Base-by-base conservation (phyloP, 352 stramenopile species). In the Globisporangium barbulae region DNA sequence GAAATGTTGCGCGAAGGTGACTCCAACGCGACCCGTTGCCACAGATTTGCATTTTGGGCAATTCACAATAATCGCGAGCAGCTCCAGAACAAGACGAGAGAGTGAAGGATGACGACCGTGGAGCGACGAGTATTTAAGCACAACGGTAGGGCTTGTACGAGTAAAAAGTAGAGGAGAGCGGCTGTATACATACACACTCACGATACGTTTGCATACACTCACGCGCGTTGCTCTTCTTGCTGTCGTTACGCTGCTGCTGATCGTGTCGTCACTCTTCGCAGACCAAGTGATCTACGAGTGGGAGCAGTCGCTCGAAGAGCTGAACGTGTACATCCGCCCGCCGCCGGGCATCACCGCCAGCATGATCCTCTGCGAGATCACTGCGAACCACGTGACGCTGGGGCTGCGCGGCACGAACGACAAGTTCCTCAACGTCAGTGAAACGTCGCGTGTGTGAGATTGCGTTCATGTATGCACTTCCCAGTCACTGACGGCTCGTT, bases 241-340 rank as follows among this genome's bases (percentile, higher is more conserved):
- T 5, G 39, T 45, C 12, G 39, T 21, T 35, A 2, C 17, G 48
- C 22, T 41, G 12, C 31, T 55, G 28, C 12, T 35, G 49, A 10
- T 41, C 30, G 8, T 57, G 28, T 28, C 21, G 22, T 25, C 4
- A 33, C 35, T 8, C 35, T 41, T 28, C 17, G 30, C 58, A 94
- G 86, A 71, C 54, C 84, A 74, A 60, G 74, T 85, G 62, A 83
- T 99, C 13, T 99, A 99, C 73, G 96, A 99, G 71, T 99, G 96
- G 96, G 96, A 99, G 68, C 96, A 98, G 71, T 97, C 88, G 35
- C 75, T 98, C 69, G 89, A 97, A 64, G 93, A 98, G 74, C 84
- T 99, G 12, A 98, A 96, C 39, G 67, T 99, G 55, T 99, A 97
- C 76, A 96, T 99, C 65, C 79, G 83, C 33, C 87, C 96, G 52